A percentile compares a stretch with the other conserved stretches of the same genome.
Evolutionary conservation across 1,139 yeast genomes (phyloP).

Genomic region (Kurtzmaniella quercitrusa): DNA sequence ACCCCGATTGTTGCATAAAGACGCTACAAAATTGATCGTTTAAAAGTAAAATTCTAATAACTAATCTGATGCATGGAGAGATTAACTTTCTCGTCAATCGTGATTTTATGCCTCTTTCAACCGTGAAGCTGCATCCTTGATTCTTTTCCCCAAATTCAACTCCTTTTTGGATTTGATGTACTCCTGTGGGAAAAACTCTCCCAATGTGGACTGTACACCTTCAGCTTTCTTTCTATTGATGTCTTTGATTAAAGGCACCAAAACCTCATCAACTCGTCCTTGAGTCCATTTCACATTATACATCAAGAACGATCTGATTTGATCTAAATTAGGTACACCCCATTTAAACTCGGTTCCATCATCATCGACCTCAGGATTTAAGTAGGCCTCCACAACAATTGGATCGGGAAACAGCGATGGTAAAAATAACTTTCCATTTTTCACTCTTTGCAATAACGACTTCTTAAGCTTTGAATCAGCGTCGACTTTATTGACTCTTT

Average conservation of each 20-base stretch:
- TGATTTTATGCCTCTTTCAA: conserved; percentile 35
- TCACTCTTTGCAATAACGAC: conserved; percentile 53
- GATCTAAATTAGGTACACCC: conserved; percentile 88
- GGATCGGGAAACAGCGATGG: conserved; percentile 68
- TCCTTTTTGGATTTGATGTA: conserved; percentile 41
- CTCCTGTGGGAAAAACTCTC: conserved; percentile 57
- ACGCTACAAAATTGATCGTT: too few species aligned
- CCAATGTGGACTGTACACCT: conserved; percentile 53
- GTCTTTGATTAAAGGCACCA: conserved; percentile 84
- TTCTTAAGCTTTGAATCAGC: conserved; percentile 26
- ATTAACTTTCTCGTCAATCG: not conserved
- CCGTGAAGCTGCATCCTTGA: conserved; percentile 47
- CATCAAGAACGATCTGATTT: conserved; percentile 65
- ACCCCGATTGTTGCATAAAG: too few species aligned
- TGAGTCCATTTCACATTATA: conserved; percentile 79
- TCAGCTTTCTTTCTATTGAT: conserved; percentile 58
- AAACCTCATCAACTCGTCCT: conserved; percentile 71
- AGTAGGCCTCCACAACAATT: conserved; percentile 68
- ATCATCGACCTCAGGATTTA: conserved; percentile 75
- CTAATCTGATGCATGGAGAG: not conserved
- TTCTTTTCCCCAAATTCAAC: conserved; percentile 52
- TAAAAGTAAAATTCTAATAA: too few species aligned
- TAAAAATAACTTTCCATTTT: conserved; percentile 57
- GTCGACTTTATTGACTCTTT: conserved; percentile 13
- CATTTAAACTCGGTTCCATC: conserved; percentile 77